Conservation (phyloP, 106 monocot species). For the Platanthera zijinensis region DNA sequence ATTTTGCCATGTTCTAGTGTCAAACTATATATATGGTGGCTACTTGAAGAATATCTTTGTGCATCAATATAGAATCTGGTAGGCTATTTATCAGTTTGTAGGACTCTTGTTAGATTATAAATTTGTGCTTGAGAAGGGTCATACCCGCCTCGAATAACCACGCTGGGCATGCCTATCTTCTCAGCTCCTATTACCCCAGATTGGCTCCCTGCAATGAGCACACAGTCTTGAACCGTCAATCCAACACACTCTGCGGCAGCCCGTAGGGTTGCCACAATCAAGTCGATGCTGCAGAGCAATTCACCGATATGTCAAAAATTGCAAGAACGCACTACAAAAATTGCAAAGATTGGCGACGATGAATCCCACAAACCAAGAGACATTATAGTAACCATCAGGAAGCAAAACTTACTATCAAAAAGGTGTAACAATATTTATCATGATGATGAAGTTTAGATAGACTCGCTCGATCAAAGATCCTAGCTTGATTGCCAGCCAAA, state of each 20-base stretch:
- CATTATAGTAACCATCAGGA: no score
- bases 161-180: constrained; percentile 76
- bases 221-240: constrained; percentile 54
- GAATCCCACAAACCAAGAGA: no score
- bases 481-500: no score
- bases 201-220: constrained; percentile 79
- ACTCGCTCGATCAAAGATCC: no score
- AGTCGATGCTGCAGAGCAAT: constrained; percentile 51
- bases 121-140: not conserved
- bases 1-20: not conserved
- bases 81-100: not conserved
- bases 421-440: no score
- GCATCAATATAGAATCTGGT: not conserved
- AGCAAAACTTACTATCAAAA: no score
- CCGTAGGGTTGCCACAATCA: constrained; percentile 53
- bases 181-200: constrained; percentile 82
- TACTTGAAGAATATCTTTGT: not conserved
- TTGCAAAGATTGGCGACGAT: not conserved
- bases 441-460: no score
- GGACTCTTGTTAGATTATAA: not conserved
- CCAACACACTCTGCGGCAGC: constrained; percentile 86
- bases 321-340: not conserved
- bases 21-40: not conserved
- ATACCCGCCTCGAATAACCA: constrained; percentile 86
- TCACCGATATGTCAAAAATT: not conserved